Evolutionary conservation across 139 green algal genomes (phyloP), one percentile per base, ranked within the genome.

Genomic region (Marvania coccoides): DNA sequence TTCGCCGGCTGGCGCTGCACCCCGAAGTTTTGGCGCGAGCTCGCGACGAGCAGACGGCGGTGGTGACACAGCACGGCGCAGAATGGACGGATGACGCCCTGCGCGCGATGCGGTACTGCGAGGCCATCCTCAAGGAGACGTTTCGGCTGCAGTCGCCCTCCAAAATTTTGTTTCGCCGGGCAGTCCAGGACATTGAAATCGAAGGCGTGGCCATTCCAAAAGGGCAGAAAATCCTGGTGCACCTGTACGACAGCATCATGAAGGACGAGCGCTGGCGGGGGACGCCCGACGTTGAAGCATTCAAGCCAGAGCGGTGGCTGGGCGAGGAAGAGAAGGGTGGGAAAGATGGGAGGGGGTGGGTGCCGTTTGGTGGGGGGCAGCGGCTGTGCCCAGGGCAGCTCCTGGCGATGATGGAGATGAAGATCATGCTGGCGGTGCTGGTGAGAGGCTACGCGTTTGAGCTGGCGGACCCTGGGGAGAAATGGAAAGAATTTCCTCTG

Each of bases 231-330:
- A 24, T 75, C 33, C 37, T 54, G 34, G 30, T 42, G 39, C 31
- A 4, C 61, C 37, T 75, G 30, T 23, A 5, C 6, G 42, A 69
- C 15, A 10, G 42, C 3, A 48, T 75, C 19, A 14, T 33, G 4
- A 67, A 57, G 2, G 69, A 76, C 13, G 29, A 28, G 19, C 38
- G 68, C 34, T 73, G 61, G 15, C 28, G 7, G 51, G 45, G 24
- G 6, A 14, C 40, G 3, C 28, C 57, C 4, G 24, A 6, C 10
- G 19, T 6, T 2, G 5, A 6, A 6, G 28, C 30, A 15, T 77
- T 77, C 54, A 57, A 54, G 23, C 70, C 70, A 2, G 70, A 77
- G 53, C 65, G 70, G 33, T 77, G 70, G 70, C 15, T 69, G 13
- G 10, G 6, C 19, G 31, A 51, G 10, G n/a, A n/a, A n/a, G n/a